phyloP scores from a whole-genome alignment of 192 early-diverging fungal genomes.

The Gryganskiella cystojenkinii region DNA sequence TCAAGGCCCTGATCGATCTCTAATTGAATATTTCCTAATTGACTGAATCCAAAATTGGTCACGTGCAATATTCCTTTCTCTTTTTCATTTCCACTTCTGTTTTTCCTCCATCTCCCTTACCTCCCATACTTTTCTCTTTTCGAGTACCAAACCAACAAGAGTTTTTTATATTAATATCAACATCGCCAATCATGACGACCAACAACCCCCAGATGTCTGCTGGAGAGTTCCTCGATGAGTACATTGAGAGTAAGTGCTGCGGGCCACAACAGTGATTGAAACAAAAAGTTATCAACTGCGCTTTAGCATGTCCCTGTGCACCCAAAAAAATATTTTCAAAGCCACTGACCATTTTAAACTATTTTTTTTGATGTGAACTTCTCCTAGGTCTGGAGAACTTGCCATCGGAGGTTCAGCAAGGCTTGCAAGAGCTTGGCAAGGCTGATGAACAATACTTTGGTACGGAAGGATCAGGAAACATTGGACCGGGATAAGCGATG shows the following conservation, averaged over 20 bases:
- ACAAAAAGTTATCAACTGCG: not conserved
- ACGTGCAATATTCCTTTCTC: not conserved
- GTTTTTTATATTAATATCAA: no score
- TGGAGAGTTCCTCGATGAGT: slow-evolving; percentile 64
- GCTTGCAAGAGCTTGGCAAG: slow-evolving; percentile 60
- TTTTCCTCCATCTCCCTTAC: not conserved
- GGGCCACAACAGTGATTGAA: no score
- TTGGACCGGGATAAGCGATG: no score
- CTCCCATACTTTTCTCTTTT: not conserved
- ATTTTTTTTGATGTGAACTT: no score
- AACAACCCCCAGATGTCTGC: slow-evolving; percentile 47
- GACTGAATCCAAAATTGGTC: no score
- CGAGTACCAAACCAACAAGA: not conserved
- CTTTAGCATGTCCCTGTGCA: not conserved
- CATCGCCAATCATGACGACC: slow-evolving; percentile 5
- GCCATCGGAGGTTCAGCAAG: slow-evolving; percentile 64
- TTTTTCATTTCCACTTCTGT: not conserved
- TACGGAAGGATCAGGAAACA: no score
- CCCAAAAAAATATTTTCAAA: not conserved
- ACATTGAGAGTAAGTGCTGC: slow-evolving; percentile 61
- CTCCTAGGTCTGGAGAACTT: slow-evolving; percentile 60
- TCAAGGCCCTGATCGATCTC: no score
- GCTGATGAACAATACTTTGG: slow-evolving; percentile 63
- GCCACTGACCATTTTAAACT: not conserved
- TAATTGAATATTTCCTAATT: no score